Conservation (phyloP, 192 early-diverging fungal species). For the Entomortierella beljakovae region DNA sequence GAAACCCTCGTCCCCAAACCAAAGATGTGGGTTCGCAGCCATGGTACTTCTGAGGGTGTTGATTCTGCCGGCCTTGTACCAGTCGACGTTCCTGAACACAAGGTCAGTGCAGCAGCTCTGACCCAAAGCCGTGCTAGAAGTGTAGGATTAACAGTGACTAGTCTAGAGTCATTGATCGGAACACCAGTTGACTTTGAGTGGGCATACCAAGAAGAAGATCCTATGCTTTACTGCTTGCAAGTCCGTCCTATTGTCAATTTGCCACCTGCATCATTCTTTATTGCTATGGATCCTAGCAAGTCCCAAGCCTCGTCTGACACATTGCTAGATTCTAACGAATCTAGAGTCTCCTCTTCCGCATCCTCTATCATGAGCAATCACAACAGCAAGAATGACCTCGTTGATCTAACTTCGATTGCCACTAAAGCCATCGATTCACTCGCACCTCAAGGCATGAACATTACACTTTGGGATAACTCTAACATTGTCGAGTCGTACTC, state of each 20-base stretch:
- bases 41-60: conserved; percentile 13
- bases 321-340: conserved; percentile 6
- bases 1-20: conserved; percentile 49
- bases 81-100: conserved; percentile 42
- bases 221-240: conserved; percentile 43
- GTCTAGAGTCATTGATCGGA: conserved; percentile 40
- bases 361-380: conserved; percentile 9
- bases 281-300: conserved; percentile 31
- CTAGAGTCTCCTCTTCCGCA: neutral
- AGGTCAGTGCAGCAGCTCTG: conserved; percentile 34
- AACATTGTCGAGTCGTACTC: conserved; percentile 56
- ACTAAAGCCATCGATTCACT: conserved; percentile 37
- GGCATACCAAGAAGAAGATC: conserved; percentile 45
- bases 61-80: conserved; percentile 40
- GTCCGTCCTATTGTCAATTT: conserved; percentile 51
- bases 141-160: conserved; percentile 31
- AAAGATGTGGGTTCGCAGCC: conserved; percentile 49
- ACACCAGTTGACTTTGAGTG: conserved; percentile 52
- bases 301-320: conserved; percentile 21
- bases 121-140: conserved; percentile 35
- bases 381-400: conserved; percentile 20
- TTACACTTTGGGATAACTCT: conserved; percentile 51
- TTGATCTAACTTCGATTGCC: conserved; percentile 40
- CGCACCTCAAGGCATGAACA: conserved; percentile 47
- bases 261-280: conserved; percentile 41